Evolutionary conservation across 257 asterid genomes (phyloP).

Genomic region (Agastache rugosa): DNA sequence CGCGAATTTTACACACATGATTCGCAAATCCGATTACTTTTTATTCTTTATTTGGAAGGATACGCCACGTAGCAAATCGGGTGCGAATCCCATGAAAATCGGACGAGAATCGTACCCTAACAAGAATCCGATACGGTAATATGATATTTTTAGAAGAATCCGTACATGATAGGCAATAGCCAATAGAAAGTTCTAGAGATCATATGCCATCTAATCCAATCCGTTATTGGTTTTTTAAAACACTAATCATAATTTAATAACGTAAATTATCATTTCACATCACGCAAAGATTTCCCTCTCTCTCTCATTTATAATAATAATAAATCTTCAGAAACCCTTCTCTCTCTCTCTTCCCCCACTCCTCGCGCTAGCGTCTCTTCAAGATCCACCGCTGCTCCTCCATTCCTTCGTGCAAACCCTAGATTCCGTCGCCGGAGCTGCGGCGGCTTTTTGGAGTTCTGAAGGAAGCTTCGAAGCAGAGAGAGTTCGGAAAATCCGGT

Average conservation of each 20-base stretch:
- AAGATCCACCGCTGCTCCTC: constrained; percentile 48
- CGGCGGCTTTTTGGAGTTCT: constrained; percentile 5
- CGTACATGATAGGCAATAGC: too few species aligned
- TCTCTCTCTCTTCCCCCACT: not conserved
- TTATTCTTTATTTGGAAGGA: too few species aligned
- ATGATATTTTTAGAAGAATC: too few species aligned
- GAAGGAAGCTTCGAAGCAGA: constrained; percentile 17
- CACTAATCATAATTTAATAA: not conserved
- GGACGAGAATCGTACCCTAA: too few species aligned
- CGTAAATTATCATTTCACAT: not conserved
- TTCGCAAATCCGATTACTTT: too few species aligned
- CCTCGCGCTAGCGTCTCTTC: constrained; percentile 43
- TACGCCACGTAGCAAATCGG: too few species aligned
- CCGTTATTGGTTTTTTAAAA: not conserved
- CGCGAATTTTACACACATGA: too few species aligned
- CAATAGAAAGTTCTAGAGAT: constrained; percentile 32
- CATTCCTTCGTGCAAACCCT: constrained; percentile 47
- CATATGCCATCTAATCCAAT: not conserved
- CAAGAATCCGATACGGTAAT: too few species aligned
- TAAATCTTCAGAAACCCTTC: constrained; percentile 42
- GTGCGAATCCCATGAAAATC: too few species aligned
- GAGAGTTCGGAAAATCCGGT: constrained; percentile 42
- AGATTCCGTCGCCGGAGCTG: constrained; percentile 45
- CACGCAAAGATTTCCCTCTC: constrained; percentile 31
- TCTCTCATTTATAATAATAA: not conserved